These are phyloP conservation scores for Nakaseomyces uthaithaninus DNA, from an alignment of 1,139 yeast genomes.

Conservation along the genomic window DNA sequence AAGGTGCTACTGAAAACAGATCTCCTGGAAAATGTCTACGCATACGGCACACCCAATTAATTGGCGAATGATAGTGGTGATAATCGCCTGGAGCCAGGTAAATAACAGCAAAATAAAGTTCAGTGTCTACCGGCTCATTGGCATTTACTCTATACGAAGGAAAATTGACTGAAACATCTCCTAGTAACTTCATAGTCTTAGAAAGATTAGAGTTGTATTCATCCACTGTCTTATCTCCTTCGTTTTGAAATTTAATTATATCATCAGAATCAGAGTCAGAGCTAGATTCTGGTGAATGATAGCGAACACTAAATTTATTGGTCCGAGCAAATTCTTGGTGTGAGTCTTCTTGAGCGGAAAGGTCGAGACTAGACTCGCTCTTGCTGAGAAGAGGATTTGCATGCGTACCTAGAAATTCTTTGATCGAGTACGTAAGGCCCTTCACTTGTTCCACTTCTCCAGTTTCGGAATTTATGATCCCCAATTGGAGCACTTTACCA, in stretches of 20 bases:
- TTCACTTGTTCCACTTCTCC: conserved; percentile 95
- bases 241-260: conserved; percentile 46
- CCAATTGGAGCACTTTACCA: conserved; percentile 82
- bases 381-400: conserved; percentile 27
- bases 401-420: conserved; percentile 72
- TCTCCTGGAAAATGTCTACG: conserved; percentile 97
- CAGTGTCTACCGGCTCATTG: conserved; percentile 37
- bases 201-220: conserved; percentile 36
- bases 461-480: conserved; percentile 56
- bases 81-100: conserved; percentile 98
- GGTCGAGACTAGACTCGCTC: conserved; percentile 25
- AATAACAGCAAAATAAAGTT: conserved; percentile 80
- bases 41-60: conserved; percentile 88
- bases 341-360: conserved; percentile 38
- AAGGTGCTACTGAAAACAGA: conserved; percentile 92
- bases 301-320: conserved; percentile 46
- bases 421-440: conserved; percentile 88
- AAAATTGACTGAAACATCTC: conserved; percentile 24
- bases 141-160: conserved; percentile 14
- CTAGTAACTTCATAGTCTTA: conserved; percentile 26
- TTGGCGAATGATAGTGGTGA: conserved; percentile 94
- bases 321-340: conserved; percentile 72
- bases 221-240: conserved; percentile 51
- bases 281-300: conserved; percentile 1
- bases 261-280: conserved; percentile 21